A percentile compares a stretch with the other conserved stretches of the same genome.
Evolutionary conservation across 1,284 basidiomycete species (phyloP).

Genomic region (Puccinia horiana): DNA sequence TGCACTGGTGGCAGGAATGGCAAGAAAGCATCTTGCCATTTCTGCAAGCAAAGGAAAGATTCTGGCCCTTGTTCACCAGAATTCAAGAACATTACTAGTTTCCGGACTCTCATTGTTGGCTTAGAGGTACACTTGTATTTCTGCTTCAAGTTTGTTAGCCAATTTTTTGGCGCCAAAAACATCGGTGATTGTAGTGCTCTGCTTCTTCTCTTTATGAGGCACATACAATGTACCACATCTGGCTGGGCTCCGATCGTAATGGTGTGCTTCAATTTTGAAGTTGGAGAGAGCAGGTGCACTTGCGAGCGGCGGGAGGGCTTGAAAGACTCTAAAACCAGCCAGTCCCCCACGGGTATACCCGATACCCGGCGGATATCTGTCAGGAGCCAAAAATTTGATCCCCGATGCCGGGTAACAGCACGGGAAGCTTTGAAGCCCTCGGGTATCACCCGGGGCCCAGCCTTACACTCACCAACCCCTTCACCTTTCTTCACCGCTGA

Average conservation of each 20-base stretch:
- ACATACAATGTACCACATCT: not conserved
- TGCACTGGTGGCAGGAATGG: slow-evolving; percentile 8
- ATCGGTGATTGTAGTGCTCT: not conserved
- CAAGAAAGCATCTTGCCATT: slow-evolving; percentile 8
- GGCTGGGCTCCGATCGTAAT: not conserved
- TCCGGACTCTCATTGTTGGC: not conserved
- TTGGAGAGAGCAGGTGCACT: not conserved
- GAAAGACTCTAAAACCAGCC: too few relatives aligned
- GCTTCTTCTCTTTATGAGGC: not conserved
- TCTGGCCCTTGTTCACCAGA: not conserved
- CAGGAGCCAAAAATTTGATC: too few relatives aligned
- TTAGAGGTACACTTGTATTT: not conserved
- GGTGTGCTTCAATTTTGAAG: too few relatives aligned
- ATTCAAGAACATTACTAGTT: not conserved
- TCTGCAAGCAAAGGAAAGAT: not conserved
- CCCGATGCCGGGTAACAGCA: too few relatives aligned
- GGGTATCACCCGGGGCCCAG: too few relatives aligned
- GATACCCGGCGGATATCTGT: too few relatives aligned
- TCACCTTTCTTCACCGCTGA: too few relatives aligned
- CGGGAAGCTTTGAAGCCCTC: too few relatives aligned
- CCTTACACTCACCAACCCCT: too few relatives aligned
- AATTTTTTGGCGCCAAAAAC: not conserved
- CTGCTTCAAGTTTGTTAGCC: not conserved
- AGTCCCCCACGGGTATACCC: too few relatives aligned
- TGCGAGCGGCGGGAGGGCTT: too few relatives aligned